A percentile compares a stretch with the other conserved stretches of the same genome.
These are phyloP conservation scores for Vanilla planifolia DNA, from an alignment of 106 monocot genomes.

Conservation along the genomic window DNA sequence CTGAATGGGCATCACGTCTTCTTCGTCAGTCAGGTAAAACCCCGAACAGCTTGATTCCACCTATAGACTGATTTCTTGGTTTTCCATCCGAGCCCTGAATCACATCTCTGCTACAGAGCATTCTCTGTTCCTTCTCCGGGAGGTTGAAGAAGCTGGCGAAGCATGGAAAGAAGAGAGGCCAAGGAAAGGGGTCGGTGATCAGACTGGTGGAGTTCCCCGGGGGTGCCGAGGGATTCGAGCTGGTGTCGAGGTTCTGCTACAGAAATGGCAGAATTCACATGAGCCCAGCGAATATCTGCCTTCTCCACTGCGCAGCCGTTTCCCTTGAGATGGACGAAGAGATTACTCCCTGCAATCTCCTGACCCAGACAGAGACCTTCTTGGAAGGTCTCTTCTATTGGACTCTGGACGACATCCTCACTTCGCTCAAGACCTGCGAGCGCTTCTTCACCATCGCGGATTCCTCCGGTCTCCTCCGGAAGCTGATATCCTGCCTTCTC, in stretches of 20 bases:
- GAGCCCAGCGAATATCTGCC: conserved; percentile 31
- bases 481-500: conserved; percentile 45
- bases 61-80: neutral
- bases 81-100: neutral
- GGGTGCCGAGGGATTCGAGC: conserved; percentile 54
- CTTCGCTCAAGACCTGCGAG: conserved; percentile 45
- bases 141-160: conserved; percentile 39
- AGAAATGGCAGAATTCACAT: conserved; percentile 42
- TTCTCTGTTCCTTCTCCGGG: conserved; percentile 51
- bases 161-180: conserved; percentile 31
- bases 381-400: conserved; percentile 61
- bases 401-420: conserved; percentile 59
- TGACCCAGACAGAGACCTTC: conserved; percentile 41
- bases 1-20: conserved; percentile 62
- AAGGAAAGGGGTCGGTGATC: conserved; percentile 13
- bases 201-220: conserved; percentile 60
- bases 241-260: conserved; percentile 59
- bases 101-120: conserved; percentile 23
- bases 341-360: conserved; percentile 34
- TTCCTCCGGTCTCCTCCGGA: conserved; percentile 41
- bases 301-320: conserved; percentile 42
- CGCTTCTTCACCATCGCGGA: conserved; percentile 29
- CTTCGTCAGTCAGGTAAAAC: conserved; percentile 46
- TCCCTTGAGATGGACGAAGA: conserved; percentile 61
- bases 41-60: neutral